Percentiles rank a stretch among this genome's conserved stretches.
These are phyloP conservation scores for Alternaria metachromatica DNA, from an alignment of 2,329 filamentous ascomycete species.

Conservation along the genomic window DNA sequence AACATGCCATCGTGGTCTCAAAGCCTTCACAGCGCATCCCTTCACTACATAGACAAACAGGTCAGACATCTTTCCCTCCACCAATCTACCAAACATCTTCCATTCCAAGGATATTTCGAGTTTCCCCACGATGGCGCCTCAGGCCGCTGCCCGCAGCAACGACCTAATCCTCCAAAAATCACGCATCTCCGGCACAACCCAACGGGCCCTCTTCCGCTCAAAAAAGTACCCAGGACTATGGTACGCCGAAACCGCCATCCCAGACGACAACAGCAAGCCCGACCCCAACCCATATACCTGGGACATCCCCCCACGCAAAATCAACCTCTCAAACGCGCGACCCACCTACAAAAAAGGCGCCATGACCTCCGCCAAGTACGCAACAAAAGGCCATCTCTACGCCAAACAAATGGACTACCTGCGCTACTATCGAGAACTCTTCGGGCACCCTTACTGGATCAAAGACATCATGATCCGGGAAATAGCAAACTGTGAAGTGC, in stretches of 20 bases:
- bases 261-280: not conserved
- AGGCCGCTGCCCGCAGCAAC: not conserved
- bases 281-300: not conserved
- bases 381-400: not conserved
- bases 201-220: not conserved
- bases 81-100: not conserved
- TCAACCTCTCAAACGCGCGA: not conserved
- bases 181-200: not conserved
- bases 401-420: not conserved
- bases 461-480: not conserved
- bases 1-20: constrained; percentile 4
- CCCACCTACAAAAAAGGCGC: not conserved
- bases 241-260: not conserved
- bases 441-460: not conserved
- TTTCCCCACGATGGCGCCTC: not conserved
- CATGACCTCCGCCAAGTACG: not conserved
- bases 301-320: not conserved
- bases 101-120: not conserved
- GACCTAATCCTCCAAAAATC: not conserved
- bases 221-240: not conserved
- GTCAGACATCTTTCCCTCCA: not conserved
- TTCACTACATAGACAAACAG: not conserved
- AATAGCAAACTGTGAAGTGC: not conserved
- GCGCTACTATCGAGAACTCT: not conserved
- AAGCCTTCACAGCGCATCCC: not conserved